Evolutionary conservation across 2,329 filamentous ascomycete species (phyloP).

Genomic region (Phaeosphaeriaceae sp.): DNA sequence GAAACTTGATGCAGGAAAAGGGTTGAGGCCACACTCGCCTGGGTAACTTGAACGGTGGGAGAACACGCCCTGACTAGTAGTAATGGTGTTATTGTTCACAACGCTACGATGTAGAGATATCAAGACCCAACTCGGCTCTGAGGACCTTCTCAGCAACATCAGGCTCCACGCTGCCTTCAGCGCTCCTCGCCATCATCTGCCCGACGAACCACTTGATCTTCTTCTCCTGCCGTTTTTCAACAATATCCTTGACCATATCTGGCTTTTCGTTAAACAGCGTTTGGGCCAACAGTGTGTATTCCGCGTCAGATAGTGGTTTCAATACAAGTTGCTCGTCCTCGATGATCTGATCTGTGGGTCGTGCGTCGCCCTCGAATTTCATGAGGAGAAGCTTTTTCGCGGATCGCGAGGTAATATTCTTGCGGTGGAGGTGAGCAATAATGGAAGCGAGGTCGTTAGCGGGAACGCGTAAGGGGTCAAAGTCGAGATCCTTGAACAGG

Average conservation of each 20-base stretch:
- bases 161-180: constrained; percentile 68
- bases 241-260: constrained; percentile 66
- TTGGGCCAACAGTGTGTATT: constrained; percentile 64
- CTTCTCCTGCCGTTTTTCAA: constrained; percentile 65
- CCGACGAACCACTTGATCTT: constrained; percentile 74
- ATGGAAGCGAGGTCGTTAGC: constrained; percentile 53
- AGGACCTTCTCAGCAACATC: constrained; percentile 63
- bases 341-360: constrained; percentile 61
- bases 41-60: background rate
- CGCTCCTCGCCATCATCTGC: constrained; percentile 69
- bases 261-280: constrained; percentile 62
- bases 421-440: constrained; percentile 49
- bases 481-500: constrained; percentile 52
- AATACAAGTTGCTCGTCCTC: constrained; percentile 64
- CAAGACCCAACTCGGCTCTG: constrained; percentile 53
- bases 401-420: constrained; percentile 60
- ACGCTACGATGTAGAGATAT: background rate
- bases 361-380: constrained; percentile 61
- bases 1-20: background rate
- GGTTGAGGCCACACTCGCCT: background rate
- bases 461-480: constrained; percentile 51
- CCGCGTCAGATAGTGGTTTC: constrained; percentile 60
- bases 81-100: background rate
- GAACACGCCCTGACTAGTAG: background rate
- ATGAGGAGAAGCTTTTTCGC: constrained; percentile 66